Evolutionary conservation across 768 basidiomycete species (phyloP), one percentile per base, ranked within the genome.

Genomic region (Hygrophorus pudorinus): DNA sequence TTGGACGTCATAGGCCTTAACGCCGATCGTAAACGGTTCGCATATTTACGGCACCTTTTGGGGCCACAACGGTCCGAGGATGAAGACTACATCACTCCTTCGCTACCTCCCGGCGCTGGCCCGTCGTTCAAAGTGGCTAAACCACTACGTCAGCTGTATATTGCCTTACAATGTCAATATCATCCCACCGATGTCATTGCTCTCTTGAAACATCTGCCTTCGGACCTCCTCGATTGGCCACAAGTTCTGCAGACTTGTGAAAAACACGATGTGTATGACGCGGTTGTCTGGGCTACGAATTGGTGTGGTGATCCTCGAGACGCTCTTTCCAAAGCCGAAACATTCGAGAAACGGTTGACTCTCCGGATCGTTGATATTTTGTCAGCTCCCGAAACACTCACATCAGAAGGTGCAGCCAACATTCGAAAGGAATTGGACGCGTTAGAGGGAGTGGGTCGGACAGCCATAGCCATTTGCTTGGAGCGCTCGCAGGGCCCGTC

Each of bases 221-320:
- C 56, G 4, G 70, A 71, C 12, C 64, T 62, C 42, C 59, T 89
- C 38, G 79, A 85, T 44, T 75, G 79, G 63, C 49, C 62, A 2
- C 64, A 72, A 16, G 65, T 81, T 18, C 64, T 79, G 12, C 64
- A 65, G 4, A 73, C 76, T 7, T 93, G 89, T 59, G 85, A 92
- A 60, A 59, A 68, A 2, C 68, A 71, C 14, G 67, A 68, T 33
- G 79, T 78, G 12, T 84, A 73, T 50, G 80, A 88, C 39, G 88
- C 86, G 7, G 80, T 85, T 17, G 64, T 97, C 4, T 97, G 93
- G 93, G 71, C 79, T 2, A 62, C 80, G 37, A 72, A 90, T 51
- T 70, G 72, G 54, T 69, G 67, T 34, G 85, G 83, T 2, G 65
- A 78, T 38, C 74, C 83, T 7, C 66, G 63, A 41, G 71, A 68